phyloP scores from a whole-genome alignment of 2,329 filamentous ascomycete species.

The Davidsoniella virescens region DNA sequence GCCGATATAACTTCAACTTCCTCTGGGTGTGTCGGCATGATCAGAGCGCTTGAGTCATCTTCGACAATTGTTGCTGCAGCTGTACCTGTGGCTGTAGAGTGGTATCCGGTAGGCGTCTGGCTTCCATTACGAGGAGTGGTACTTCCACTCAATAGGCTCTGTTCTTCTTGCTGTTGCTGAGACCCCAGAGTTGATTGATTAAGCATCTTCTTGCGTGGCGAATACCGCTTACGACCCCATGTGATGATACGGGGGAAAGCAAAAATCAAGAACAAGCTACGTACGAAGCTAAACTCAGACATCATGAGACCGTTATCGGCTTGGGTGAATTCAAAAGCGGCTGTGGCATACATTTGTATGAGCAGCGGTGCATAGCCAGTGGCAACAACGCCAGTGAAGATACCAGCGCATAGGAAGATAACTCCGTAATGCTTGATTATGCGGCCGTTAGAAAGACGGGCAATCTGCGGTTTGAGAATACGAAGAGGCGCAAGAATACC shows the following conservation, averaged over 20 bases:
- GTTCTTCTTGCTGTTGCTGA: not conserved
- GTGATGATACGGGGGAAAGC: constrained; percentile 37
- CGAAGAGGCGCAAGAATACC: constrained; percentile 47
- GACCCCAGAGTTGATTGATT: constrained; percentile 11
- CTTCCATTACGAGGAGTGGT: constrained; percentile 3
- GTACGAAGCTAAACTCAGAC: constrained; percentile 37
- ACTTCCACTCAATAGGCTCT: not conserved
- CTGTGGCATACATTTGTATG: constrained; percentile 42
- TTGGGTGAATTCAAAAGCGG: constrained; percentile 37
- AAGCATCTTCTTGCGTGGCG: constrained; percentile 2
- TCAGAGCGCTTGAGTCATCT: constrained; percentile 6
- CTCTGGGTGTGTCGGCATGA: constrained; percentile 23
- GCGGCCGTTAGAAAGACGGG: constrained; percentile 33
- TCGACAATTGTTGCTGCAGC: not conserved
- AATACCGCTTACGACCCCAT: constrained; percentile 21
- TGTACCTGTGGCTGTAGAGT: not conserved
- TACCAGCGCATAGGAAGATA: constrained; percentile 45
- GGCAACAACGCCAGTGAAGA: constrained; percentile 50
- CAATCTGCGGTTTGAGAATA: constrained; percentile 41
- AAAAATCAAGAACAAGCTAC: constrained; percentile 37
- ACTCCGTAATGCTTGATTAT: constrained; percentile 42
- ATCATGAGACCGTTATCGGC: constrained; percentile 40
- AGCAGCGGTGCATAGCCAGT: constrained; percentile 51
- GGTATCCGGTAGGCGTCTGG: constrained; percentile 6
- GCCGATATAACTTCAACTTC: constrained; percentile 27